A percentile compares a stretch with the other conserved stretches of the same genome.
These are phyloP conservation scores for Papilionanthe hybrid DNA, from an alignment of 116 monocot genomes.

Conservation along the genomic window DNA sequence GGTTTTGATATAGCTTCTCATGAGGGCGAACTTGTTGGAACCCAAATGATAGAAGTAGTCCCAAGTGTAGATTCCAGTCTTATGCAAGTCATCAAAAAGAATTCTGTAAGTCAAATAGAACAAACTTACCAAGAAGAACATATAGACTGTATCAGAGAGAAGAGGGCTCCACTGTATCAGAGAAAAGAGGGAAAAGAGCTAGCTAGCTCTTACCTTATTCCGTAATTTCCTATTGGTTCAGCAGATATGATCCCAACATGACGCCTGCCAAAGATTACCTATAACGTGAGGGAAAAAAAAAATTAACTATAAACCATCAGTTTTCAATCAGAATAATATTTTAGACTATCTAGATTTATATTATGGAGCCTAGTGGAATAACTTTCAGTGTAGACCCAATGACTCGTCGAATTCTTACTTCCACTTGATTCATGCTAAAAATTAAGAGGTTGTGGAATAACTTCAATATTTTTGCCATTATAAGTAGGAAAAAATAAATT, in stretches of 20 bases:
- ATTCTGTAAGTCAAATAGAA: slow-evolving; percentile 34
- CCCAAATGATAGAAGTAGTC: slow-evolving; percentile 83
- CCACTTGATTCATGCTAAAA: too few species aligned
- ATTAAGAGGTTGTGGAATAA: too few species aligned
- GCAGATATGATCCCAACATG: slow-evolving; percentile 91
- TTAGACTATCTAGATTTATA: background rate
- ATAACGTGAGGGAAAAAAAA: background rate
- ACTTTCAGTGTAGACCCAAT: too few species aligned
- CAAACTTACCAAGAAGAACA: background rate
- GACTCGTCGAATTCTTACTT: too few species aligned
- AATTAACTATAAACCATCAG: background rate
- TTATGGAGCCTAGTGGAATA: background rate
- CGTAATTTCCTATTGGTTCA: slow-evolving; percentile 88
- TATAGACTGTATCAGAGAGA: background rate
- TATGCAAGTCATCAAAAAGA: slow-evolving; percentile 85
- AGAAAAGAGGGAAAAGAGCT: background rate
- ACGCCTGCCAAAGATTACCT: slow-evolving; percentile 87
- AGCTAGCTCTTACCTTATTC: slow-evolving; percentile 41
- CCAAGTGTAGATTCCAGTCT: slow-evolving; percentile 94
- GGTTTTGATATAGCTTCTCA: slow-evolving; percentile 72
- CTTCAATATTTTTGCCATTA: too few species aligned
- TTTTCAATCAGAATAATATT: background rate
- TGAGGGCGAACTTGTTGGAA: slow-evolving; percentile 69
- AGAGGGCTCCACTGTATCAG: background rate
- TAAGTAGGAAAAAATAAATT: too few species aligned